Base-by-base conservation (phyloP, 202 grass and related monocot species). In the Elaeis oleifera region DNA sequence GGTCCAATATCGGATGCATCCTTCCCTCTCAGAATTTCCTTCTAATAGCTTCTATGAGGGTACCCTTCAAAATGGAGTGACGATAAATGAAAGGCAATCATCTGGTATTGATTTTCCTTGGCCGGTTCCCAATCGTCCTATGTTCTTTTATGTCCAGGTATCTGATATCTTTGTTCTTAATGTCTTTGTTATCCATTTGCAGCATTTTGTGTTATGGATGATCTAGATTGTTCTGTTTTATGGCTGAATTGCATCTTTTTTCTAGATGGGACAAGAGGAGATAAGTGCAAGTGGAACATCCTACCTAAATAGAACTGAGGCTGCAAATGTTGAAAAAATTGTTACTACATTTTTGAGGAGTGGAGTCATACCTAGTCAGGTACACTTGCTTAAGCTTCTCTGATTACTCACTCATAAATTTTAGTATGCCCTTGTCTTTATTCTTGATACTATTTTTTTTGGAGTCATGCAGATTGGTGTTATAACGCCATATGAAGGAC, bases 101-200 rank as follows among this genome's bases (percentile, higher is more conserved):
- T 58, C 88, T 65, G 89, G 95, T 67, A 94, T 99, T 78, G 95
- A 99, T 81, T 99, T 99, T 70, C 89, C 95, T 78, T 99, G 89
- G 95, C 89, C 95, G 28, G 89, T 99, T 71, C 89, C 89, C 29
- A 99, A 94, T 70, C 88, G 85, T 27, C 95, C 95, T 53, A 99
- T 99, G 95, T 99, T 99, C 83, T 99, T 99, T 72, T 99, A 99
- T 82, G 95, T 99, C 31, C 95, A 99, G 85, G 95, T 94, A 63
- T 15, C 22, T 72, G 64, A 48, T 39, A 58, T 64, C 28, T 65
- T 44, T 44, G 36, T 44, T 44, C 28, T 31, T 31, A 31, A 31
- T 31, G 28, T 6, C 28, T 31, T 31, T 31, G 28, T 31, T 31
- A 31, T 31, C 28, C 5, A 31, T 31, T 31, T 31, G 28, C 28